These are phyloP conservation scores for Agastache rugosa DNA, from an alignment of 257 asterid genomes.

Conservation along the genomic window DNA sequence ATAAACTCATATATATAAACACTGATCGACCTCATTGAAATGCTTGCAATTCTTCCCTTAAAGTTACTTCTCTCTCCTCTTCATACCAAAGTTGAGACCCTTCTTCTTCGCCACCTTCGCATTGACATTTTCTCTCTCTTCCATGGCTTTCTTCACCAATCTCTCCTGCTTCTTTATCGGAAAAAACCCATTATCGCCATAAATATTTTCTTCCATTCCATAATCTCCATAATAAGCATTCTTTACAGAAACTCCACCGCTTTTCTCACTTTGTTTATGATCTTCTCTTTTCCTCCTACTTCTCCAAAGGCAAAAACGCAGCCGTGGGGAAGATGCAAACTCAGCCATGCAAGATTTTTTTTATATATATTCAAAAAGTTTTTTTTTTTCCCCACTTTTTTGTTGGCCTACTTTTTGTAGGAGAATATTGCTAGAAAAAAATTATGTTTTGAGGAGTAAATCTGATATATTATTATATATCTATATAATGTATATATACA, in stretches of 20 bases:
- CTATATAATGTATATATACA: background rate
- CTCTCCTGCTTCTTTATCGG: conserved; percentile 26
- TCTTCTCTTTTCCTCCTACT: conserved; percentile 35
- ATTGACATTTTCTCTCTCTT: conserved; percentile 36
- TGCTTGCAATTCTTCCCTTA: background rate
- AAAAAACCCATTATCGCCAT: conserved; percentile 35
- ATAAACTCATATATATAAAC: background rate
- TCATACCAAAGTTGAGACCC: conserved; percentile 25
- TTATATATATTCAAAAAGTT: background rate
- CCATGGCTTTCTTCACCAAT: conserved; percentile 38
- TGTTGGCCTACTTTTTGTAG: background rate
- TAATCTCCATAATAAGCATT: conserved; percentile 48
- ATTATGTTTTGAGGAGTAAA: background rate
- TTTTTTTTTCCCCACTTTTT: background rate
- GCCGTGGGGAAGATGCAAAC: conserved; percentile 3
- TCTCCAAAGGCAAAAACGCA: conserved; percentile 34
- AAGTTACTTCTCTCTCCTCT: conserved; percentile 10
- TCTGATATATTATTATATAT: too few relatives aligned
- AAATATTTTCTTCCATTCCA: conserved; percentile 44
- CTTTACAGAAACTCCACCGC: conserved; percentile 7
- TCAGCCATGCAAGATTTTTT: conserved; percentile 29
- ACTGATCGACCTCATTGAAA: background rate
- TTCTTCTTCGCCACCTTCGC: conserved; percentile 31
- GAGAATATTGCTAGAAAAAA: background rate
- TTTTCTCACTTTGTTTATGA: conserved; percentile 6